Percentiles rank a stretch among this genome's conserved stretches.
Conservation (phyloP, 1,284 basidiomycete species). For the Ceratobasidium sp. region DNA sequence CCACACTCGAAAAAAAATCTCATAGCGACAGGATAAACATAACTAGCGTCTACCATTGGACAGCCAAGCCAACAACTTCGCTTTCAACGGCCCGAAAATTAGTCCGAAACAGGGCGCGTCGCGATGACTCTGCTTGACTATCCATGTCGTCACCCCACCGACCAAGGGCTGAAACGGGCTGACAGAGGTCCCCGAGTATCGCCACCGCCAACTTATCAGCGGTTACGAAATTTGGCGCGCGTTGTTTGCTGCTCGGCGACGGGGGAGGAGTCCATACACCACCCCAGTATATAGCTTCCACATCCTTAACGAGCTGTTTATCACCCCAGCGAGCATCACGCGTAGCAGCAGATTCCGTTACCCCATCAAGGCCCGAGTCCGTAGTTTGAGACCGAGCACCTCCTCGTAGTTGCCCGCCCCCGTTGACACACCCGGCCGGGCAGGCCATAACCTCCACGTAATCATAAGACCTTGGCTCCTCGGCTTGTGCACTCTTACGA, state of each 20-base stretch:
- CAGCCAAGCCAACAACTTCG: slow-evolving; percentile 79
- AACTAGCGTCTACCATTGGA: slow-evolving; percentile 71
- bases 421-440: slow-evolving; percentile 95
- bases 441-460: slow-evolving; percentile 99
- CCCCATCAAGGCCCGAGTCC: slow-evolving; percentile 50
- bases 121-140: slow-evolving; percentile 52
- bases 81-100: slow-evolving; percentile 85
- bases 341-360: slow-evolving; percentile 51
- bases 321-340: slow-evolving; percentile 63
- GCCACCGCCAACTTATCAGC: slow-evolving; percentile 57
- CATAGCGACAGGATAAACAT: slow-evolving; percentile 6
- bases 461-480: slow-evolving; percentile 71
- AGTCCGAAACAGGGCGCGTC: slow-evolving; percentile 71
- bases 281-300: slow-evolving; percentile 79
- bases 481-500: slow-evolving; percentile 50
- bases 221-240: slow-evolving; percentile 40
- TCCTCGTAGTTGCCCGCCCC: slow-evolving; percentile 88
- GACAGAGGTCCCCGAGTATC: slow-evolving; percentile 56
- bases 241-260: slow-evolving; percentile 49
- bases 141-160: slow-evolving; percentile 53
- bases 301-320: slow-evolving; percentile 76
- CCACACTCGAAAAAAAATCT: background rate
- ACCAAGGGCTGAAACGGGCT: slow-evolving; percentile 41
- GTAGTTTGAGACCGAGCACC: slow-evolving; percentile 42
- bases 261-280: slow-evolving; percentile 60